Evolutionary conservation across 2,329 filamentous ascomycete species (phyloP).

Genomic region (Pseudogymnoascus sp.): DNA sequence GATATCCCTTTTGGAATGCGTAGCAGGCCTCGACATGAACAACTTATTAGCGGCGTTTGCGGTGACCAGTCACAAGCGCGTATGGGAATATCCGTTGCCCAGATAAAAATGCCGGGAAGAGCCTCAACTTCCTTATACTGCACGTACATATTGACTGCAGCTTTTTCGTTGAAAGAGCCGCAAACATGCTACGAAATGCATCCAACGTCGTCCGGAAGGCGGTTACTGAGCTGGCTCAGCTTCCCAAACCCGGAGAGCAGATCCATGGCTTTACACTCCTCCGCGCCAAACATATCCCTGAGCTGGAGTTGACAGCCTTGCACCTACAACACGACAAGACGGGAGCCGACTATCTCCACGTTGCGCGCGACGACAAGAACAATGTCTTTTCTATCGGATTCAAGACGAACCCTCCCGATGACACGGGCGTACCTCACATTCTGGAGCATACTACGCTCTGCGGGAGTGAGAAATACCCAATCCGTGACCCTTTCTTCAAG

Average conservation of each 20-base stretch:
- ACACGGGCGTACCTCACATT: slow-evolving; percentile 93
- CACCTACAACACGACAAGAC: slow-evolving; percentile 92
- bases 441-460: slow-evolving; percentile 95
- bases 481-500: slow-evolving; percentile 98
- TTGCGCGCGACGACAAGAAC: slow-evolving; percentile 90
- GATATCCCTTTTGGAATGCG: slow-evolving; percentile 3
- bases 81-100: neutral
- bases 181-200: slow-evolving; percentile 42
- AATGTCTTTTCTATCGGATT: slow-evolving; percentile 99
- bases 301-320: slow-evolving; percentile 84
- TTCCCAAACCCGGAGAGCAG: slow-evolving; percentile 72
- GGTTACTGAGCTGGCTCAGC: slow-evolving; percentile 66
- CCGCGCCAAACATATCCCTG: slow-evolving; percentile 83
- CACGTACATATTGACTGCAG: slow-evolving; percentile 4
- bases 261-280: slow-evolving; percentile 90
- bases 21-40: slow-evolving; percentile 8
- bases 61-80: neutral
- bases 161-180: slow-evolving; percentile 4
- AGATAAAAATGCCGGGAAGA: slow-evolving; percentile 7
- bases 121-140: slow-evolving; percentile 5
- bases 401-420: slow-evolving; percentile 96
- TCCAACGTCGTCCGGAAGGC: slow-evolving; percentile 47
- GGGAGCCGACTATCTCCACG: slow-evolving; percentile 89
- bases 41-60: slow-evolving; percentile 7
- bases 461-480: slow-evolving; percentile 92